Percentiles rank a stretch among this genome's conserved stretches.
Conservation (phyloP, 257 asterid species). For the Salvia splendens region DNA sequence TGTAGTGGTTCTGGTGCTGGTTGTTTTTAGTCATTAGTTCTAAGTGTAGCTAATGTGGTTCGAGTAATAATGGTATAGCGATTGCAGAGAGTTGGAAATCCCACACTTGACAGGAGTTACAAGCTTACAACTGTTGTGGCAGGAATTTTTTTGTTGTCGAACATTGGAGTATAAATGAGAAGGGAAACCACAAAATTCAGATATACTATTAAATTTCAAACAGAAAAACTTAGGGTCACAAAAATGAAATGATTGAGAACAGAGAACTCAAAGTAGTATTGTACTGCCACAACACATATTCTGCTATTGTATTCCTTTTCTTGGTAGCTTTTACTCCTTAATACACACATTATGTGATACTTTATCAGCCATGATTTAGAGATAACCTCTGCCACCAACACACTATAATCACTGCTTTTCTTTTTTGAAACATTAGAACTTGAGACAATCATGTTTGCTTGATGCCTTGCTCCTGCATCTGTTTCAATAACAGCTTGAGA, state of each 20-base stretch:
- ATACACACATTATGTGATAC: background rate
- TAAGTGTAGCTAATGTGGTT: background rate
- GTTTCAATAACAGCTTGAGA: background rate
- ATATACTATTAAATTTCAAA: background rate
- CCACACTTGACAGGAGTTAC: background rate
- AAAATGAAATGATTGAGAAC: background rate
- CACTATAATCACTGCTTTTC: background rate
- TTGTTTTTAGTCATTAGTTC: background rate
- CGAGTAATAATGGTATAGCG: background rate
- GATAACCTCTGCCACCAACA: background rate
- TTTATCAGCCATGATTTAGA: slow-evolving; percentile 5
- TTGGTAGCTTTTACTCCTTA: background rate
- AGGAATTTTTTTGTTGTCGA: background rate
- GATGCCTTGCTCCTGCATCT: background rate
- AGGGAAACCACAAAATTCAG: background rate
- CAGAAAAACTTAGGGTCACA: background rate
- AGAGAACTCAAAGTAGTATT: background rate
- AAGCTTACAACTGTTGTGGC: background rate
- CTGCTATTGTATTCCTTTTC: background rate
- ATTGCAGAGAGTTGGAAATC: background rate
- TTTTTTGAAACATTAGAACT: background rate
- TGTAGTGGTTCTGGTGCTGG: background rate
- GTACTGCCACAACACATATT: background rate
- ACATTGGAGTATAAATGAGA: background rate
- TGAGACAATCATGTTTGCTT: background rate